These are phyloP conservation scores for Candida fluviatilis DNA, from an alignment of 805 yeast genomes.

Conservation along the genomic window DNA sequence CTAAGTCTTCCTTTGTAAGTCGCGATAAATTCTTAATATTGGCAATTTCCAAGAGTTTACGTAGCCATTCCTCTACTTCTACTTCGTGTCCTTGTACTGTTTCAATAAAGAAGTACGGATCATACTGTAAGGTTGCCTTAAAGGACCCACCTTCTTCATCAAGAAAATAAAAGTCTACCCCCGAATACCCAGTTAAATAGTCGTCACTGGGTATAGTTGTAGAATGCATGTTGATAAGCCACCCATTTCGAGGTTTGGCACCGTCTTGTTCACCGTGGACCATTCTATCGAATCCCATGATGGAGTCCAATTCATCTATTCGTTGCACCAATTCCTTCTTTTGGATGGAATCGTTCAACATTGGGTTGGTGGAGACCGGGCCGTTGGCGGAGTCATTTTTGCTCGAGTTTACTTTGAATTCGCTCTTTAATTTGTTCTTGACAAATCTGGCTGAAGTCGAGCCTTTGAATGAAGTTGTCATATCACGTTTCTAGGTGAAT, in stretches of 20 bases:
- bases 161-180: constrained; percentile 89
- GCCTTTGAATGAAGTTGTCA: constrained; percentile 32
- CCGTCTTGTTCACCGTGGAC: constrained; percentile 63
- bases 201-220: constrained; percentile 63
- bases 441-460: constrained; percentile 52
- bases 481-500: no score
- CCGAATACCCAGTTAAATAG: constrained; percentile 66
- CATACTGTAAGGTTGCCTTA: constrained; percentile 76
- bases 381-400: constrained; percentile 8
- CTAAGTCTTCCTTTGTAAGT: constrained; percentile 72
- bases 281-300: constrained; percentile 85
- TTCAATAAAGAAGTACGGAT: constrained; percentile 80
- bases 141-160: constrained; percentile 97
- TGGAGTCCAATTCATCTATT: constrained; percentile 65
- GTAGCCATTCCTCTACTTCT: constrained; percentile 83
- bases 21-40: constrained; percentile 51
- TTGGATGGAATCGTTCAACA: constrained; percentile 34
- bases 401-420: constrained; percentile 14
- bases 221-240: constrained; percentile 94
- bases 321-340: constrained; percentile 53
- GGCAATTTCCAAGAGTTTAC: constrained; percentile 59
- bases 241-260: constrained; percentile 58
- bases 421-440: constrained; percentile 30
- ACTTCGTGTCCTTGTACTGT: constrained; percentile 57
- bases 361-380: constrained; percentile 27